Percentiles rank a stretch among this genome's conserved stretches.
Conservation (phyloP, 2,329 filamentous ascomycete genomes). For the Fusarium torreyae region DNA sequence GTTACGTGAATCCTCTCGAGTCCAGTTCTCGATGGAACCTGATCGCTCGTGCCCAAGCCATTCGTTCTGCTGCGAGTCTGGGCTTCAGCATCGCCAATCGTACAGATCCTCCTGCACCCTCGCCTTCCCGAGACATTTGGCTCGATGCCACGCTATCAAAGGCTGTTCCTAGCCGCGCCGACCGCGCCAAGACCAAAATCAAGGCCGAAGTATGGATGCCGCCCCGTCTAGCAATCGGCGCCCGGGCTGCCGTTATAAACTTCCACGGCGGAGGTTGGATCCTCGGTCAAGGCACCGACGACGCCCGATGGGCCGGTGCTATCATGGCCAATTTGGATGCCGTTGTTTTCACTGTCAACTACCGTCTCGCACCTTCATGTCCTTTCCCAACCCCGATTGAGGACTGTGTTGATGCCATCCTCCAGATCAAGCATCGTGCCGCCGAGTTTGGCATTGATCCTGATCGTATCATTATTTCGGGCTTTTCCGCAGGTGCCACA, state of each 20-base stretch:
- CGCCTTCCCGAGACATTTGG: slow-evolving; percentile 58
- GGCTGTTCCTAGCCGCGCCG: slow-evolving; percentile 52
- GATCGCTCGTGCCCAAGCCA: slow-evolving; percentile 59
- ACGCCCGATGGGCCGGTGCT: slow-evolving; percentile 71
- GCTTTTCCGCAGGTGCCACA: slow-evolving; percentile 75
- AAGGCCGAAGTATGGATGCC: slow-evolving; percentile 65
- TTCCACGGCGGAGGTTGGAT: slow-evolving; percentile 79
- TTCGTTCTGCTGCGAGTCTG: slow-evolving; percentile 61
- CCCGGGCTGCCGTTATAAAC: slow-evolving; percentile 72
- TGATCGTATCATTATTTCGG: slow-evolving; percentile 69
- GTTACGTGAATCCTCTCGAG: slow-evolving; percentile 63
- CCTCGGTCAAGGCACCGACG: slow-evolving; percentile 73
- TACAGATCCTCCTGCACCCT: slow-evolving; percentile 58
- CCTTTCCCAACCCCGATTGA: slow-evolving; percentile 77
- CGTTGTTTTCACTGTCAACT: slow-evolving; percentile 75
- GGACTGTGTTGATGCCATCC: slow-evolving; percentile 74
- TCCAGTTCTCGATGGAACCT: slow-evolving; percentile 61
- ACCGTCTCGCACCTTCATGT: slow-evolving; percentile 76
- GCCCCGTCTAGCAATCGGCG: slow-evolving; percentile 52
- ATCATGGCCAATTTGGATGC: slow-evolving; percentile 68
- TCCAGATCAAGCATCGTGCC: slow-evolving; percentile 72
- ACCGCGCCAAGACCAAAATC: slow-evolving; percentile 55
- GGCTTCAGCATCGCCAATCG: slow-evolving; percentile 62
- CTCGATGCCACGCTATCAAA: slow-evolving; percentile 61
- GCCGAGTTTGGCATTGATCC: slow-evolving; percentile 71